phyloP scores from a whole-genome alignment of 805 yeast genomes.

The Saccharomycopsis olivae region DNA sequence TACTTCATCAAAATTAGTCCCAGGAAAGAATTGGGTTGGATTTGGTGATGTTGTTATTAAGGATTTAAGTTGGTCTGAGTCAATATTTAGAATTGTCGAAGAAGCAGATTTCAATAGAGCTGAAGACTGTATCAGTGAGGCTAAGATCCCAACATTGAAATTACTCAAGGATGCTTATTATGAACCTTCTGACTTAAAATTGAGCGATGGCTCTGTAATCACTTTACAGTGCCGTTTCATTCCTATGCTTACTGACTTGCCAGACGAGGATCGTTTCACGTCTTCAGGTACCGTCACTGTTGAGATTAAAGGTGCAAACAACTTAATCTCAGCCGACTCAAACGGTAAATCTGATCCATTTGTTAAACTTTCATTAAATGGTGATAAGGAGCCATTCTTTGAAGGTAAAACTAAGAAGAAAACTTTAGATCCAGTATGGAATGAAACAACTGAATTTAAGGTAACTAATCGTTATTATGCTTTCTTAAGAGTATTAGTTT shows the following conservation, averaged over 20 bases:
- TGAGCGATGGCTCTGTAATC: constrained; percentile 42
- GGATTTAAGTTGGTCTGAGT: constrained; percentile 66
- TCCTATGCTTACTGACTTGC: constrained; percentile 58
- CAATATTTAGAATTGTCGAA: constrained; percentile 51
- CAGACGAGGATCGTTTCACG: constrained; percentile 62
- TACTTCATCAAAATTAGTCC: constrained; percentile 39
- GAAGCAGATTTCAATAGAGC: constrained; percentile 43
- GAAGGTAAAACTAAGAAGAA: constrained; percentile 77
- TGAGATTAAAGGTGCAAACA: constrained; percentile 51
- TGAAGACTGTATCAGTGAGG: constrained; percentile 49
- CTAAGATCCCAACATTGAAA: constrained; percentile 54
- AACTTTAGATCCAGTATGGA: constrained; percentile 85
- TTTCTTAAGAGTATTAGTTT: constrained; percentile 43
- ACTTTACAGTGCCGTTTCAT: constrained; percentile 63
- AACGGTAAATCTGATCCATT: constrained; percentile 94
- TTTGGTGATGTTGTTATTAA: constrained; percentile 70
- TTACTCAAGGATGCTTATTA: constrained; percentile 56
- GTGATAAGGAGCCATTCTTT: constrained; percentile 43
- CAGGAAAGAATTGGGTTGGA: constrained; percentile 29
- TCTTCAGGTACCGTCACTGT: constrained; percentile 65
- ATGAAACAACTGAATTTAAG: constrained; percentile 51
- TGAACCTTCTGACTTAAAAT: constrained; percentile 44
- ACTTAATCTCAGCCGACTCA: constrained; percentile 75
- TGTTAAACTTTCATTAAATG: constrained; percentile 57
- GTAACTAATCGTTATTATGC: constrained; percentile 56